A percentile compares a stretch with the other conserved stretches of the same genome.
Evolutionary conservation across 192 early-diverging fungal genomes (phyloP).

Genomic region (Thoreauomyces humboldtii): DNA sequence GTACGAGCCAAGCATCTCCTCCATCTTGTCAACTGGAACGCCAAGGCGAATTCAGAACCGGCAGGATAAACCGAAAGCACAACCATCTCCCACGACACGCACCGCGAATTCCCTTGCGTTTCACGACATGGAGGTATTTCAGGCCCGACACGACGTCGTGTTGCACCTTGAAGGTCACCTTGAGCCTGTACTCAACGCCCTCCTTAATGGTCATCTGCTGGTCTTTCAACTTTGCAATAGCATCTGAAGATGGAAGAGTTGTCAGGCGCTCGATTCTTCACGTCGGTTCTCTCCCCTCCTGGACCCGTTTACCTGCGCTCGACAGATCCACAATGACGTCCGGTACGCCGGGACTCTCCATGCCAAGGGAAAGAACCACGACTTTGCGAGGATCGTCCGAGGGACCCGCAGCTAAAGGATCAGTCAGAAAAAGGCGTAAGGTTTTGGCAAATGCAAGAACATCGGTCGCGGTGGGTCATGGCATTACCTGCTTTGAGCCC

Average conservation of each 20-base stretch:
- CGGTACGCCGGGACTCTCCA: constrained; percentile 70
- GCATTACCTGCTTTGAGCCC: constrained; percentile 62
- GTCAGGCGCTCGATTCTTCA: too few relatives aligned
- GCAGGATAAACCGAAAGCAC: neutral
- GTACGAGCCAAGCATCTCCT: constrained; percentile 97
- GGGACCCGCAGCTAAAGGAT: constrained; percentile 36
- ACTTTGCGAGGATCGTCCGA: constrained; percentile 72
- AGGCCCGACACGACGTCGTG: constrained; percentile 93
- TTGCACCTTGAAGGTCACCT: constrained; percentile 91
- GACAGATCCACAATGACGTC: constrained; percentile 81
- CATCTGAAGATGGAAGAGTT: constrained; percentile 49
- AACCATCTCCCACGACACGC: neutral
- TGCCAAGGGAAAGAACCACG: constrained; percentile 64
- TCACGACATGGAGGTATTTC: constrained; percentile 92
- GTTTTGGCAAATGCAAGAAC: neutral
- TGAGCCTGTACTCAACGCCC: constrained; percentile 88
- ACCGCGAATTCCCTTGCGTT: constrained; percentile 76
- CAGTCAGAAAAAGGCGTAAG: neutral
- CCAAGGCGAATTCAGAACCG: too few relatives aligned
- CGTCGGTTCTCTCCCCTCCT: too few relatives aligned
- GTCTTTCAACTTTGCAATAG: constrained; percentile 66
- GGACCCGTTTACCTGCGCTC: constrained; percentile 67
- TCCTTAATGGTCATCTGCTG: constrained; percentile 91
- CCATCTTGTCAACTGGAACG: constrained; percentile 82
- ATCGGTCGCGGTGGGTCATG: too few relatives aligned